A percentile compares a stretch with the other conserved stretches of the same genome.
Conservation (phyloP, 495 filamentous ascomycete genomes). For the Talaromyces proteolyticus region DNA sequence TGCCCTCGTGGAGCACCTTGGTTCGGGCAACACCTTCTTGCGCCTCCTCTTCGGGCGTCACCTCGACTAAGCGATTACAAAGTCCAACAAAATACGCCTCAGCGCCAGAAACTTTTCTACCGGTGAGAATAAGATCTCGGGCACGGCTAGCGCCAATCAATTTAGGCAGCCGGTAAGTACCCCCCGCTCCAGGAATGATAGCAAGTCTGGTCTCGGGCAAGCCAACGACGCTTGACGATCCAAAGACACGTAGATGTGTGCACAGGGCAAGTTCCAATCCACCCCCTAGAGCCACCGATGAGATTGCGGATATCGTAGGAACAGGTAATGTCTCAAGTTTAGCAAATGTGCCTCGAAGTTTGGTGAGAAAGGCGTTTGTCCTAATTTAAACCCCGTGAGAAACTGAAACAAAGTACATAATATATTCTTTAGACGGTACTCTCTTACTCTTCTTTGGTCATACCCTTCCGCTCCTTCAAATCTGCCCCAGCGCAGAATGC, state of each 20-base stretch:
- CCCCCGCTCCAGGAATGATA: conserved; percentile 92
- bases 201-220: conserved; percentile 88
- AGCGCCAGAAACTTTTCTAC: conserved; percentile 65
- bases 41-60: conserved; percentile 51
- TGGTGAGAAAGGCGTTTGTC: conserved; percentile 66
- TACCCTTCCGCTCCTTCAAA: conserved; percentile 75
- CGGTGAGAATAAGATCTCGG: conserved; percentile 80
- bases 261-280: conserved; percentile 86
- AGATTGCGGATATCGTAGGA: conserved; percentile 82
- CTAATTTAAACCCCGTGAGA: too few relatives aligned
- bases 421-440: background rate
- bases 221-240: conserved; percentile 64
- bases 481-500: conserved; percentile 94
- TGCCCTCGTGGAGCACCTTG: conserved; percentile 63
- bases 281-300: conserved; percentile 78
- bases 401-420: too few relatives aligned
- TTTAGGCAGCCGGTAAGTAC: conserved; percentile 75
- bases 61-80: conserved; percentile 75
- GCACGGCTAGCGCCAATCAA: conserved; percentile 72
- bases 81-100: conserved; percentile 84
- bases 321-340: conserved; percentile 66
- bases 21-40: conserved; percentile 50
- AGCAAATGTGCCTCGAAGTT: conserved; percentile 66
- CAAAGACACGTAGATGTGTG: conserved; percentile 80
- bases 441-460: conserved; percentile 62